Evolutionary conservation across 2,329 filamentous ascomycete genomes (phyloP), one percentile per base, ranked within the genome.

Genomic region (Fragosphaeria purpurea): DNA sequence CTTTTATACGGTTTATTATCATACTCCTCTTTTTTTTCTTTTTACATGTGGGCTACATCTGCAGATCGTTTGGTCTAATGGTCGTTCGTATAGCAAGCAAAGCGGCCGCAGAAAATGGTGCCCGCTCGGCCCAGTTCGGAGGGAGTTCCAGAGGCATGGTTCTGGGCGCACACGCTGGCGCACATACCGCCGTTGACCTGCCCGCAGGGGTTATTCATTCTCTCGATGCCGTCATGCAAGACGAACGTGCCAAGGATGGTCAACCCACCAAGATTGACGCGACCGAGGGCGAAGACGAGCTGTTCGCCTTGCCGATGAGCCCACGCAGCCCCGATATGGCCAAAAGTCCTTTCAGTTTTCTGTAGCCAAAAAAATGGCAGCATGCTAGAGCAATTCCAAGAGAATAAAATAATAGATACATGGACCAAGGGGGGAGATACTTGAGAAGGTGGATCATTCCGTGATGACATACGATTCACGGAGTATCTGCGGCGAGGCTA

Each of bases 271-370:
- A 31, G n/a, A 34, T n/a, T 22, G 41, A 50, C 4, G 32, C 37
- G 4, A 65, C 69, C 52, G 79, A 83, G 41, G 77, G 76, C 1
- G 85, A 88, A 57, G 88, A 95, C 52, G 90, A 86, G 41, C 73
- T 95, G 3, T 96, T 96, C 62, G 89, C 88, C 0, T 76, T 95
- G 48, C 88, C 88, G 1, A 80, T 95, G 69, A 91, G 86, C 60
- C 89, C 89, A 1, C 75, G 89, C 47, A 90, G 86, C 60, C 89
- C 89, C 0, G 88, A 94, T 58, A 88, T 93, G 73, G 81, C 82
- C 48, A 86, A 82, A 59, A 90, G 86, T 61, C 89, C 88, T 0
- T 96, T 95, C 62, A 80, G 77, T 58, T 67, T 78, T 32, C 55
- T 77, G 50, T 68, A 57, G 22, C 22, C 22, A 22, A 22, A 22